A percentile compares a stretch with the other conserved stretches of the same genome.
phyloP scores from a whole-genome alignment of 306 rosid species.

The Acmispon strigosus region DNA sequence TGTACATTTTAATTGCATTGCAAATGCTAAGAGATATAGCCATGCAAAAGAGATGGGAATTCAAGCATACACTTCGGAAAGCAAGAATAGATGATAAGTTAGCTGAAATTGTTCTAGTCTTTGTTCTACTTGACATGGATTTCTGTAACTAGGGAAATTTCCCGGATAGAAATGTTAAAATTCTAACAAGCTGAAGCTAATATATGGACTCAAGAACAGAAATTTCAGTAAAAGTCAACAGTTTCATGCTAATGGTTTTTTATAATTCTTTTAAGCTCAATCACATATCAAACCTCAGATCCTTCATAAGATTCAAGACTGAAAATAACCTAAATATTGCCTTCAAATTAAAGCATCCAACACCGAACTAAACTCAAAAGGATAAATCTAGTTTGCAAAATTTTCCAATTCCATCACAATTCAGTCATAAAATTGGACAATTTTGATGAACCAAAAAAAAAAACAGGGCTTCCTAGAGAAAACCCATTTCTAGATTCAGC shows the following conservation, averaged over 20 bases:
- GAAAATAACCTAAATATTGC: neutral
- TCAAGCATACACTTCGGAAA: neutral
- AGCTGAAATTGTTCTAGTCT: conserved; percentile 11
- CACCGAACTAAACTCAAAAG: neutral
- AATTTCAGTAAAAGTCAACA: conserved; percentile 30
- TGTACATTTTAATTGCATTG: neutral
- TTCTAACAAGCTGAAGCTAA: neutral
- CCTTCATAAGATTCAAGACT: neutral
- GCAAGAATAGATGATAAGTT: neutral
- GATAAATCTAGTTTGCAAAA: neutral
- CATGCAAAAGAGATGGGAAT: neutral
- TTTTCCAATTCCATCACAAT: neutral
- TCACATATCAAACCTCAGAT: neutral
- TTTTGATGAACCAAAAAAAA: neutral
- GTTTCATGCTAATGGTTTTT: neutral
- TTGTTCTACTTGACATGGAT: neutral
- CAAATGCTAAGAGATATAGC: neutral
- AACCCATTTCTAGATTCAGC: conserved; percentile 8
- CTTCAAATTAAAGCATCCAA: neutral
- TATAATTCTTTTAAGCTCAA: neutral
- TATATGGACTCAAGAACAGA: neutral
- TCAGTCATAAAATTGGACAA: neutral
- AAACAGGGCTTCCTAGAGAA: neutral
- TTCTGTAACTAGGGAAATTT: neutral
- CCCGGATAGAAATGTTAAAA: neutral